These are phyloP conservation scores for Zizania latifolia DNA, from an alignment of 176 grass and related monocot genomes.

Conservation along the genomic window DNA sequence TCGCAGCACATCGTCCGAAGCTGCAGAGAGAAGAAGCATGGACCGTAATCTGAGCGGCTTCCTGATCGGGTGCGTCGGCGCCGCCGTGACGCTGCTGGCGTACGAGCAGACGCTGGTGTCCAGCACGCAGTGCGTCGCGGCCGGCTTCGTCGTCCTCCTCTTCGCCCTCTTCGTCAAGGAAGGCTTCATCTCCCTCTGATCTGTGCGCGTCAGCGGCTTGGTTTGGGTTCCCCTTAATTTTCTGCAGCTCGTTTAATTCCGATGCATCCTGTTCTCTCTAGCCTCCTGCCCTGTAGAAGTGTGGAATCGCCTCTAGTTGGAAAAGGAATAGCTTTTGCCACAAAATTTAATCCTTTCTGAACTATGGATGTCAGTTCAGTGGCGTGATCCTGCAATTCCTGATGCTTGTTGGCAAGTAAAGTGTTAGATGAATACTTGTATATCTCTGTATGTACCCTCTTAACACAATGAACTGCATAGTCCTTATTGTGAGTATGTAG, in stretches of 20 bases:
- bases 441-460: not conserved
- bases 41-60: constrained; percentile 75
- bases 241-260: not conserved
- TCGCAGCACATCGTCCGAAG: constrained; percentile 13
- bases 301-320: not conserved
- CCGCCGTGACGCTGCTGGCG: constrained; percentile 74
- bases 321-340: too few relatives aligned
- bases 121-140: constrained; percentile 73
- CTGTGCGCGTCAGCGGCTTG: not conserved
- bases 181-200: constrained; percentile 81
- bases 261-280: not conserved
- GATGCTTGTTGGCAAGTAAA: not conserved
- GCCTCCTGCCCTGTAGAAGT: too few relatives aligned
- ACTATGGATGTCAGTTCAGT: not conserved
- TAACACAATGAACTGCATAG: not conserved
- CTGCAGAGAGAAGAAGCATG: constrained; percentile 20
- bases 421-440: not conserved
- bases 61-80: constrained; percentile 72
- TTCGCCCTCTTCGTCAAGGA: constrained; percentile 87
- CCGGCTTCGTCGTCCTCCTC: constrained; percentile 70
- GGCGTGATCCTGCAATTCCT: not conserved
- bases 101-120: constrained; percentile 73
- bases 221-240: not conserved
- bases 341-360: not conserved
- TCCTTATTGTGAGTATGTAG: too few relatives aligned